Evolutionary conservation across 805 yeast genomes (phyloP), one percentile per base, ranked within the genome.

Genomic region (Candida maltosa): DNA sequence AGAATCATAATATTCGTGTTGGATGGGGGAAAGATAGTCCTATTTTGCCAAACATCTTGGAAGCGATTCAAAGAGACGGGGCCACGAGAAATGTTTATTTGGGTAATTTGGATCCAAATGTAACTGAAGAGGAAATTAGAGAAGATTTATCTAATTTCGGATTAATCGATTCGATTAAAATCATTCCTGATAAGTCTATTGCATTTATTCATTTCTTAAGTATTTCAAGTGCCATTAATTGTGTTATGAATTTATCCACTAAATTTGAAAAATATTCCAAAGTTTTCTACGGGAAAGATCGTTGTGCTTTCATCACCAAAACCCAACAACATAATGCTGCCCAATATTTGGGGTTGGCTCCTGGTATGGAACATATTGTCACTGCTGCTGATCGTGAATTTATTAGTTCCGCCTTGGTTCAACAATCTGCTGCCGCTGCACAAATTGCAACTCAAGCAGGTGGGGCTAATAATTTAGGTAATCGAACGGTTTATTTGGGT

Each of bases 261-360:
- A 61, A 69, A 31, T n/a, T n/a, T n/a, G 80, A 79, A 25, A 80
- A 79, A 50, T 91, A 88, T 68, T 78, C 83, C 39, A 87, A 86
- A 58, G 83, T 94, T 27, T 86, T 78, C 50, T 89, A 87, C 53
- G 97, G 97, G 41, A 89, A 88, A 58, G 97, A 91, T 60, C 73
- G 97, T 60, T 86, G 93, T 66, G 96, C 96, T 2, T 87, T 87
- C 51, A 86, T 91, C 29, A 87, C 96, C 17, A 87, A 87, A 58
- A 85, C 96, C 12, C 97, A 93, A 61, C 96, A 88, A 62, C 96
- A 89, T 55, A 88, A 91, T 56, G 97, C 97, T 14, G 96, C 96
- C 3, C 95, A 89, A 57, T 91, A 87, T 55, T 65, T 91, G 37
- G 96, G 97, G 1, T 70, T 88, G 41, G 87, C 93, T 29, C 95